A percentile compares a stretch with the other conserved stretches of the same genome.
Evolutionary conservation across 306 rosid genomes (phyloP).

Genomic region (Mimosa bimucronata): DNA sequence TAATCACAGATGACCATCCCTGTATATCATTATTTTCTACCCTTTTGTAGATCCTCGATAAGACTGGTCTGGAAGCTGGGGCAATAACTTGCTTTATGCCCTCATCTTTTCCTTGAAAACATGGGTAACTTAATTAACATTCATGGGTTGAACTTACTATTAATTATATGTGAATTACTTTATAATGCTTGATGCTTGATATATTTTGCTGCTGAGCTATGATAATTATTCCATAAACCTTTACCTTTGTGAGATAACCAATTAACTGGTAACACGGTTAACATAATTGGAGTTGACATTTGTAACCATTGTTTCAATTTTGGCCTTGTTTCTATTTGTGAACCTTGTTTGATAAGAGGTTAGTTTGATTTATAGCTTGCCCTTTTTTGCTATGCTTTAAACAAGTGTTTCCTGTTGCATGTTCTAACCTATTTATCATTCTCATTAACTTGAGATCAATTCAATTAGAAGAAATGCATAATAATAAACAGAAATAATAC

Average conservation of each 20-base stretch:
- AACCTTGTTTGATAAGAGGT: conserved; percentile 2
- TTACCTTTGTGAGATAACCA: not conserved
- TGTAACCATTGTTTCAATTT: not conserved
- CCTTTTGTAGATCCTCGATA: not conserved
- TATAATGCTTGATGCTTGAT: not conserved
- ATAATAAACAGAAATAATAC: not conserved
- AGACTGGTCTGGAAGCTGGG: not conserved
- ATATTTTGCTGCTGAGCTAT: not conserved
- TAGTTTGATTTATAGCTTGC: not conserved
- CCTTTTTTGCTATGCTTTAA: conserved; percentile 24
- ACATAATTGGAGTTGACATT: conserved; percentile 1
- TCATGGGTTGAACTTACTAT: conserved; percentile 1
- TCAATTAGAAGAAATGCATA: conserved; percentile 23
- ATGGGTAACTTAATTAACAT: not conserved
- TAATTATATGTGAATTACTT: not conserved
- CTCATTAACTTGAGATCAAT: not conserved
- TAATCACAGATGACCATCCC: not conserved
- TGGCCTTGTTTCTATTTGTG: not conserved
- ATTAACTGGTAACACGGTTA: not conserved
- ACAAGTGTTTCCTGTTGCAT: conserved; percentile 30
- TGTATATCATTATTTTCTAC: not conserved
- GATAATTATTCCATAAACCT: not conserved
- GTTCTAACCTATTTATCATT: conserved; percentile 5
- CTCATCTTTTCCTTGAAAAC: not conserved
- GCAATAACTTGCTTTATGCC: not conserved